Evolutionary conservation across 2,329 filamentous ascomycete species (phyloP), one percentile per base, ranked within the genome.

Genomic region (Grosmannia penicillata): DNA sequence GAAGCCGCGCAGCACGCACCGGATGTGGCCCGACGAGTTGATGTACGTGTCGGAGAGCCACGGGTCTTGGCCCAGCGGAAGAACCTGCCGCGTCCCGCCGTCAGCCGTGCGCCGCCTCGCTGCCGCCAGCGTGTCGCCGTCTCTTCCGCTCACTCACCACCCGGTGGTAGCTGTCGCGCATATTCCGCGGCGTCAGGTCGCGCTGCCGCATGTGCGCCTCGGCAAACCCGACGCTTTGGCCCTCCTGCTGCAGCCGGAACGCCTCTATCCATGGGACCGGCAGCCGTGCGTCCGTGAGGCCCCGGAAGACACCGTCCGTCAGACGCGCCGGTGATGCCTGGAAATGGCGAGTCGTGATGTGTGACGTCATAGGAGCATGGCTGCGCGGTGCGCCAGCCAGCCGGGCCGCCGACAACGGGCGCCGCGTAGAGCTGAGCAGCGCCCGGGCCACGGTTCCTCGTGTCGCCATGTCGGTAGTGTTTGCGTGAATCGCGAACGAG

Each of bases 21-120:
- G 67, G 47, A 87, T 80, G 48, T 84, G 78, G 0, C 82, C 82
- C 1, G 74, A 75, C 1, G 79, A 70, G 56, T 86, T 86, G 50
- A 84, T 71, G 51, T 87, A 87, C 0, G 76, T 80, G 52, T 87
- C 82, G 10, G 82, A 67, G 11, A 87, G 61, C 78, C 78, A 86
- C 37, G 79, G 78, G 51, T 86, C 82, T 50, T 73, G 76, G 6
- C 73, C 78, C 9, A 86, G 62, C 7, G 79, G 79, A 22, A 85
- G 61, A 13, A 59, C 38, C 45, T 47, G 14, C 21, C 17, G n/a
- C n/a, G n/a, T n/a, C 10, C 4, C 18, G 11, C 11, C 14, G 26
- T 37, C 19, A 31, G 18, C 21, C 27, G 7, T n/a, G 23, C n/a
- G 10, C 15, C 18, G 7, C 17, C 5, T 27, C 19, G 9, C n/a